Evolutionary conservation across 441 rosid genomes (phyloP), one percentile per base, ranked within the genome.

Genomic region (Arabidopsis hybrid): DNA sequence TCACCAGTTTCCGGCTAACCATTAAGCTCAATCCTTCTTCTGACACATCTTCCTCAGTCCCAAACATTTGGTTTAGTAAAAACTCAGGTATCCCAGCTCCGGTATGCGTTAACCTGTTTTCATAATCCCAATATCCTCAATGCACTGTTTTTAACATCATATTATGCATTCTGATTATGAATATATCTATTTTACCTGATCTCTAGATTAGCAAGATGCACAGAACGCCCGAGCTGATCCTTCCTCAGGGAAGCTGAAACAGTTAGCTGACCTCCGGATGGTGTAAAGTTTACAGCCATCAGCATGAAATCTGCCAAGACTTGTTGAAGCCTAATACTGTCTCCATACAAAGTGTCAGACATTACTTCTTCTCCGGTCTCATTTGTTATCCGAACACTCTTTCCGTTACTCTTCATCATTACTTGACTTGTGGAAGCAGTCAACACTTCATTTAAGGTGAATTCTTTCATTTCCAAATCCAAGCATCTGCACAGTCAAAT

Each of bases 401-500:
- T 93, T 7, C 69, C 85, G 13, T 80, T 82, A 82, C 95, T 85
- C 74, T 83, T 90, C 78, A 80, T 75, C 88, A 84, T 85, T 40
- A 90, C 89, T 87, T 90, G 95, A 84, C 95, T 87, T 38, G 88
- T 82, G 57, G 93, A 82, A 52, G 88, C 87, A 43, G 83, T 83
- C 74, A 90, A 74, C 8, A 90, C 83, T 57, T 90, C 82, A 17
- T 79, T 74, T 74, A 93, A 84, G 36, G 81, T 88, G 68, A 91
- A 94, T 61, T 91, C 96, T 4, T 79, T 81, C 98, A 91, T 94
- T 74, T 91, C 97, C 52, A 91, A 86, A 74, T 89, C 90, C 90
- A 88, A 75, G 77, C 82, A 87, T 26, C 98, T 93, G 83, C 29
- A 7, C 4, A 3, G 39, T 45, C 62, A 74, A 36, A 59, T 58